Evolutionary conservation across 768 basidiomycete genomes (phyloP).

Genomic region (Pulveroboletus frians): DNA sequence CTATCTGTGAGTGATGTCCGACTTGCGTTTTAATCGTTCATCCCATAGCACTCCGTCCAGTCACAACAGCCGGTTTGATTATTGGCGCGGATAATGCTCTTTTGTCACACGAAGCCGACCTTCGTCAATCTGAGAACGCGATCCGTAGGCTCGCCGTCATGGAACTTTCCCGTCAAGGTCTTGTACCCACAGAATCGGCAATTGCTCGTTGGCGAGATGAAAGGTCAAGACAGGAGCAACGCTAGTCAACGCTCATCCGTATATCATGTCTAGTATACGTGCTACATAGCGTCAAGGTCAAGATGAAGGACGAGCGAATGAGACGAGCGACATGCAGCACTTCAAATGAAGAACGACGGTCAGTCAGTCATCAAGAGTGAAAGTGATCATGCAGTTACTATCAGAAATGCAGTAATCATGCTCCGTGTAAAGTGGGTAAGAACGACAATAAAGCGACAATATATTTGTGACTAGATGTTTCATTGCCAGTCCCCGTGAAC

Average conservation of each 20-base stretch:
- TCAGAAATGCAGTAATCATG: constrained; percentile 10
- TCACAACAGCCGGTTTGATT: constrained; percentile 62
- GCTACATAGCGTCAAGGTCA: constrained; percentile 9
- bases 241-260: constrained; percentile 4
- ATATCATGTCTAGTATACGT: constrained; percentile 5
- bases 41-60: constrained; percentile 28
- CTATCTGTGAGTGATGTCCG: constrained; percentile 48
- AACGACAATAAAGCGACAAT: constrained; percentile 15
- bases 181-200: constrained; percentile 78
- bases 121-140: constrained; percentile 62
- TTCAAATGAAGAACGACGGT: constrained; percentile 9
- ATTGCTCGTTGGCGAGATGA: constrained; percentile 74
- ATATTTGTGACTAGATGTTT: constrained; percentile 16
- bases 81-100: constrained; percentile 75
- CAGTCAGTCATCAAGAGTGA: background rate
- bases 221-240: constrained; percentile 23
- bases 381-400: constrained; percentile 6
- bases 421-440: constrained; percentile 6
- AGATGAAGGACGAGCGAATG: background rate
- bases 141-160: constrained; percentile 69
- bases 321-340: constrained; percentile 16
- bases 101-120: constrained; percentile 59
- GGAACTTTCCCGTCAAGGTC: constrained; percentile 68
- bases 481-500: constrained; percentile 26
- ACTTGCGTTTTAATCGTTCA: background rate